Base-by-base conservation (phyloP, 805 yeast species). In the Lachancea nothofagi region DNA sequence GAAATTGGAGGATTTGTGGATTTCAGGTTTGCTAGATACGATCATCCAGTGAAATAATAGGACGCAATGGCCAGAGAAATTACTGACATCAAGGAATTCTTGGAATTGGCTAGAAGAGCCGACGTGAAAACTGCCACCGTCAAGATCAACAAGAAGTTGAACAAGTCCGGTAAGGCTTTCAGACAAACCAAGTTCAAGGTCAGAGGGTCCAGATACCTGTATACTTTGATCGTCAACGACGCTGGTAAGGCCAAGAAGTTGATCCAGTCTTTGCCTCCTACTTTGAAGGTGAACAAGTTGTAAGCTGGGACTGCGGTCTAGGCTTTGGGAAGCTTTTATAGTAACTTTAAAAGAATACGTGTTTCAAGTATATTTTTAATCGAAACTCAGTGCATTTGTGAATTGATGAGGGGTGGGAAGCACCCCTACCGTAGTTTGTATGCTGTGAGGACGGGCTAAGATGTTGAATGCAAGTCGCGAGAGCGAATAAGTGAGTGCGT, bases 151-250 rank as follows among this genome's bases (percentile, higher is more conserved):
- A 71, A 77, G 68, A 81, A 83, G 73, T 60, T 81, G 65, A 80
- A 79, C 75, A 76, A 83, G 59, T 73, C 74, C 70, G 94, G 93
- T 71, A 83, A 83, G 77, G 74, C 75, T 57, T 76, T 77, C 80
- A 83, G 83, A 75, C 93, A 84, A 75, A 88, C 96, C 77, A 93
- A 93, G 76, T 93, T 93, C 89, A 93, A 93, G 85, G 86, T 93
- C 66, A 88, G 97, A 80, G 96, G 97, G 71, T 65, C 96, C 53
- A 87, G 77, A 71, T 71, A 84, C 78, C 80, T 87, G 67, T 93
- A 93, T 85, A 93, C 98, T 61, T 78, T 90, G 72, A 84, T 84
- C 59, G 90, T 93, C 65, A 79, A 83, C 76, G 97, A 93, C 71
- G 83, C 87, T 65, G 83, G 86, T 71, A 89, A 88, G 80, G 97